A percentile compares a stretch with the other conserved stretches of the same genome.
These are phyloP conservation scores for Neurospora sp. DNA, from an alignment of 495 filamentous ascomycete genomes.

Conservation along the genomic window DNA sequence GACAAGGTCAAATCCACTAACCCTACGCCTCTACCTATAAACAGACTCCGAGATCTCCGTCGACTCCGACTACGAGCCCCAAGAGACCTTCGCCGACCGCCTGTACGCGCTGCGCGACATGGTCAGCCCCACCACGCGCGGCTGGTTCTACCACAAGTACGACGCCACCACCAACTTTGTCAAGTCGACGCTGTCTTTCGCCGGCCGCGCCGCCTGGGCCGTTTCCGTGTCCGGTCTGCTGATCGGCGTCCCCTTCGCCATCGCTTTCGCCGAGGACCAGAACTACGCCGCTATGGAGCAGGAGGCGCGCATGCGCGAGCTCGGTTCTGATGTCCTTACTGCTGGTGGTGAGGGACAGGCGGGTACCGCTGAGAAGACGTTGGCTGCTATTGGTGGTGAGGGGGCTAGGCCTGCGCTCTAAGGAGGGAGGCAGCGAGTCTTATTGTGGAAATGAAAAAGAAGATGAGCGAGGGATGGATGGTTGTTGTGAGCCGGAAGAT, in stretches of 20 bases:
- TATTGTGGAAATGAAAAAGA: neutral
- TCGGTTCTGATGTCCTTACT: constrained; percentile 43
- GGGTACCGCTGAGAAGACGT: constrained; percentile 24
- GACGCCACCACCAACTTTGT: constrained; percentile 43
- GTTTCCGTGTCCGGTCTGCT: constrained; percentile 79
- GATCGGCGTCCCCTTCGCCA: constrained; percentile 82
- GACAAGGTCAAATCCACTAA: neutral
- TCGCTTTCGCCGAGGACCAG: constrained; percentile 92
- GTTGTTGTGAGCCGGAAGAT: neutral
- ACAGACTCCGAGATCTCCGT: constrained; percentile 57
- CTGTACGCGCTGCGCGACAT: constrained; percentile 84
- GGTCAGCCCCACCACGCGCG: constrained; percentile 72
- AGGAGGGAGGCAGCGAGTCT: neutral
- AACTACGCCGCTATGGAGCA: constrained; percentile 92
- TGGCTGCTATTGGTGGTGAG: constrained; percentile 23
- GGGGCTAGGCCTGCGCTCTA: constrained; percentile 24
- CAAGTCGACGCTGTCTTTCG: constrained; percentile 51
- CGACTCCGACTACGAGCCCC: constrained; percentile 43
- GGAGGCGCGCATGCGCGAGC: constrained; percentile 86
- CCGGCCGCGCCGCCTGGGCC: constrained; percentile 79
- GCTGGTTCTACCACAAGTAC: constrained; percentile 51
- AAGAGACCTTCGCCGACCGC: constrained; percentile 67
- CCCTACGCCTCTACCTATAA: constrained; percentile 6
- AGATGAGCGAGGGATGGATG: neutral
- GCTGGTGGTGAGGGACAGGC: constrained; percentile 14